Evolutionary conservation across 176 grass and related monocot genomes (phyloP), one percentile per base, ranked within the genome.

Genomic region (Olyra latifolia): DNA sequence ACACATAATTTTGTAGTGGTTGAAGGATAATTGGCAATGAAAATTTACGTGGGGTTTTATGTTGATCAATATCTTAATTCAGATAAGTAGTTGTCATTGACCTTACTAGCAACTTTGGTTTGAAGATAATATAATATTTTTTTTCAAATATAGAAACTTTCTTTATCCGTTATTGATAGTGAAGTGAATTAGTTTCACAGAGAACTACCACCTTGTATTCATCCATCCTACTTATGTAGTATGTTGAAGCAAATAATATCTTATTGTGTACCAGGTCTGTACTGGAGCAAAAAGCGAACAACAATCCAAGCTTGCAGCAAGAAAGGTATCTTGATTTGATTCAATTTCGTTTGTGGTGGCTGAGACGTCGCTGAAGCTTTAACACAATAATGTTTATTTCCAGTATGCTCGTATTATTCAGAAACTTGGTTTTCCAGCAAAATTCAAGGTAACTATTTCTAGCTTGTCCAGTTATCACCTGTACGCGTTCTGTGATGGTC

Each of bases 381-480:
- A 80, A 85, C 64, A 50, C 1, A 6, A 9, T 5, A 60, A 23
- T 83, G 19, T 78, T 59, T 72, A 35, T 77, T 88, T 88, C 28
- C 84, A 98, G 95, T 98, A 93, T 93, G 95, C 95, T 62, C 95
- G 90, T 45, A 98, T 98, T 85, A 98, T 98, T 70, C 95, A 98
- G 74, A 98, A 98, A 60, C 95, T 98, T 72, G 95, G 95, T 12
- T 98, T 98, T 89, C 92, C 92, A 8, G 92, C 95, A 73, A 98
- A 95, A 66, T 98, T 98, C 57, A 98, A 98, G 95, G 95, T 98
- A 89, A 56, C 14, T 74, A 54, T 30, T 54, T 85, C 1, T 82
- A 65, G 48, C 43, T 59, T 68, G 5, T 66, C 17, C 13, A 63
- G n/a, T 77, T 72, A 54, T 32, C 52, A 90, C 30, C 10, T 39